Evolutionary conservation across 2,329 filamentous ascomycete species (phyloP).

Genomic region (Coniella vitis): DNA sequence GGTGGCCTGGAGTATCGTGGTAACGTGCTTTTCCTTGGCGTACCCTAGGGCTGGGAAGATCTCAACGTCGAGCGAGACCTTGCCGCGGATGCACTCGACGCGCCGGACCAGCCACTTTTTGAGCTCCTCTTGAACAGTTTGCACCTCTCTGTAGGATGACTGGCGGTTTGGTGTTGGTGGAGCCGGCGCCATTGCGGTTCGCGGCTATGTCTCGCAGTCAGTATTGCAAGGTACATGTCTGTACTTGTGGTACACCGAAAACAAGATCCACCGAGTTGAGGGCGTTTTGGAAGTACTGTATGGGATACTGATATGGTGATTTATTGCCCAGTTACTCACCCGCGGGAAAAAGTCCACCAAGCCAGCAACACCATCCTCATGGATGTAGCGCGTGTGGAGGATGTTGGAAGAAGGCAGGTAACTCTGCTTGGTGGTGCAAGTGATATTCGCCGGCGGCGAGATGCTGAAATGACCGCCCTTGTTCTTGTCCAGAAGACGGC

Average conservation of each 20-base stretch:
- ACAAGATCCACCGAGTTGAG: too few relatives aligned
- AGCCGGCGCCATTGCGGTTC: constrained; percentile 40
- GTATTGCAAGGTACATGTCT: too few relatives aligned
- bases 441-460: constrained; percentile 41
- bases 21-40: constrained; percentile 55
- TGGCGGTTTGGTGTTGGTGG: constrained; percentile 21
- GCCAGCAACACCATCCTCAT: constrained; percentile 68
- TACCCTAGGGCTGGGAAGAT: constrained; percentile 70
- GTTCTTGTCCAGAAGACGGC: constrained; percentile 64
- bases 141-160: constrained; percentile 47
- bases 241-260: too few relatives aligned
- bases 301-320: too few relatives aligned
- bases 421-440: constrained; percentile 67
- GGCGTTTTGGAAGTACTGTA: too few relatives aligned
- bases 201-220: constrained; percentile 33
- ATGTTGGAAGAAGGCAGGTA: constrained; percentile 71
- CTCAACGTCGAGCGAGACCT: constrained; percentile 59
- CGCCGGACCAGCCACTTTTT: constrained; percentile 66
- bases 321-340: too few relatives aligned
- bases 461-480: constrained; percentile 71
- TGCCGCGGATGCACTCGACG: constrained; percentile 65
- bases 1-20: constrained; percentile 42
- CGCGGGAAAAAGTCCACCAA: constrained; percentile 71
- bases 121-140: constrained; percentile 51
- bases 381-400: constrained; percentile 69